Percentiles rank a stretch among this genome's conserved stretches.
These are phyloP conservation scores for Leccinellum rugosiceps DNA, from an alignment of 768 basidiomycete species.

Conservation along the genomic window DNA sequence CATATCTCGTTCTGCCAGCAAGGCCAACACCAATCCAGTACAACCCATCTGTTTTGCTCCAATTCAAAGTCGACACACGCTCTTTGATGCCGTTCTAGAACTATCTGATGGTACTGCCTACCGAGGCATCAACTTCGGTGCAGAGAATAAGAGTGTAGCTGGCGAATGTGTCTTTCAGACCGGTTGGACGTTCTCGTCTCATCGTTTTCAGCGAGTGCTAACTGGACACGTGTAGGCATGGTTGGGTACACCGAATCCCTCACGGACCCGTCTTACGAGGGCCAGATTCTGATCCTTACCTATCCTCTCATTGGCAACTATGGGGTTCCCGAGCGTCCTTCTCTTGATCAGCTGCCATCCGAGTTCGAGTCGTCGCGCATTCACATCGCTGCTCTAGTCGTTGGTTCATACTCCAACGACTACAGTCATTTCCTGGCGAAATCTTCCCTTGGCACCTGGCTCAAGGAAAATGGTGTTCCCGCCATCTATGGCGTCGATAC, in stretches of 20 bases:
- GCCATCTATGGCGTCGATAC: constrained; percentile 97
- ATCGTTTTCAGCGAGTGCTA: constrained; percentile 12
- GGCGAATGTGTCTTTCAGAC: constrained; percentile 99
- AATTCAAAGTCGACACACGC: constrained; percentile 17
- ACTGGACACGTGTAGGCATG: constrained; percentile 66
- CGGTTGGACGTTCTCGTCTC: constrained; percentile 51
- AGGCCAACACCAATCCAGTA: constrained; percentile 32
- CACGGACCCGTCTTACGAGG: constrained; percentile 97
- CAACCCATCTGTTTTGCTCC: constrained; percentile 36
- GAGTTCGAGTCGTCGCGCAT: constrained; percentile 96
- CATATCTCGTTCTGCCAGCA: constrained; percentile 45
- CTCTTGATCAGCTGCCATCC: constrained; percentile 53
- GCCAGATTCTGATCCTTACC: constrained; percentile 95
- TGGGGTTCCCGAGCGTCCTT: constrained; percentile 78
- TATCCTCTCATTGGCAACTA: constrained; percentile 98
- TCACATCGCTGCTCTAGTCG: constrained; percentile 86
- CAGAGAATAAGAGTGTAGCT: constrained; percentile 82
- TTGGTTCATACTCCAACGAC: constrained; percentile 91
- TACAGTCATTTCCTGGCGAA: constrained; percentile 93
- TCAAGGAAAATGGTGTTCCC: constrained; percentile 91
- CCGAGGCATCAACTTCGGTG: constrained; percentile 91
- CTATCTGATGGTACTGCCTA: constrained; percentile 86
- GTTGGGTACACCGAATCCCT: constrained; percentile 98
- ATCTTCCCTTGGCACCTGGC: constrained; percentile 87
- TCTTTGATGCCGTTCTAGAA: constrained; percentile 74